Evolutionary conservation across 2,329 filamentous ascomycete genomes (phyloP), one percentile per base, ranked within the genome.

Genomic region (Colletotrichum cuscutae): DNA sequence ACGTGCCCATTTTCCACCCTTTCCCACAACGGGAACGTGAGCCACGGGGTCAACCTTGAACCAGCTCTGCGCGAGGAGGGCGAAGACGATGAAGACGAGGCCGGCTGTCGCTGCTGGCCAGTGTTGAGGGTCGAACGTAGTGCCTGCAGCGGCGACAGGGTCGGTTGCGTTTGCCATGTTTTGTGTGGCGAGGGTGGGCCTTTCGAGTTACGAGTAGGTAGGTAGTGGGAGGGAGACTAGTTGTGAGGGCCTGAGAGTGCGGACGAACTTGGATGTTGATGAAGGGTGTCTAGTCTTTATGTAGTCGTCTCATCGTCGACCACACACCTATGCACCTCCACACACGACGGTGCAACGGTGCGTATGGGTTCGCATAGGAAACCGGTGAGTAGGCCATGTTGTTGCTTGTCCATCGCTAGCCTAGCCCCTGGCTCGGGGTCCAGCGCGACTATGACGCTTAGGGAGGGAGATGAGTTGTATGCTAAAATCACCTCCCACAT

Each of bases 41-140:
- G 70, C 70, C 7, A 72, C 35, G 7, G 70, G 70, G 60, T 72
- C 70, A 5, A 56, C 60, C 32, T 58, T 61, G 46, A 72, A 56
- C 53, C 46, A 72, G 28, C 66, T 69, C n/a, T 72, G 70, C 1
- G 66, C 70, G 11, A 72, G 22, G n/a, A 54, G 42, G 3, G 66
- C 66, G 28, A 72, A 30, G 11, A 65, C 46, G 5, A 70, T 13
- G 19, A 72, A 70, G 2, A 65, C 8, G 32, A 72, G 24, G 15
- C 70, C 70, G 8, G 46, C 70, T 15, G 66, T 64, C 8, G 54
- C 70, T 7, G 70, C 26, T 12, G 70, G 66, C 26, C 61, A 46
- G 60, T 70, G 65, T 32, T 57, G 56, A 35, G 57, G 26, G 54
- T 70, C 66, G 26, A 72, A 56, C 15, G 3, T 2, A 2, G 46